These are phyloP conservation scores for Viola odorata DNA, from an alignment of 345 rosid genomes.

Conservation along the genomic window DNA sequence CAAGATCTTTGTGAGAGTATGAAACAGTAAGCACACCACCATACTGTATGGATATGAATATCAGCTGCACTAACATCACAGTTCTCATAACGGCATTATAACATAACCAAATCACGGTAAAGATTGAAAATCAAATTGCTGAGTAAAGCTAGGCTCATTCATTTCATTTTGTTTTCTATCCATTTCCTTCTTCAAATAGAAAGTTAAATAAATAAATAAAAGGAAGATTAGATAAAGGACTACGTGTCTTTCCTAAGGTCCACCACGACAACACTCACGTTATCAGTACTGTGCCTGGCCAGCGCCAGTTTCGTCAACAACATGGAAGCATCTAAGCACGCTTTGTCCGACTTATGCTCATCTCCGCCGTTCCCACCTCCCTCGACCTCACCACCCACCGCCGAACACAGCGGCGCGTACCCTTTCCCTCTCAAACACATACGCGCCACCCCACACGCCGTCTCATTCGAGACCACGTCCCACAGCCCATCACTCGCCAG, in stretches of 20 bases:
- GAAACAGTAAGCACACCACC: too few species aligned
- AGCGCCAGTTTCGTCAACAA: constrained; percentile 69
- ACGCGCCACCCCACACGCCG: constrained; percentile 27
- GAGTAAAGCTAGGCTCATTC: too few species aligned
- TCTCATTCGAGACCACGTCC: constrained; percentile 40
- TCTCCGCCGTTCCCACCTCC: constrained; percentile 2
- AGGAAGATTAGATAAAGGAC: neutral
- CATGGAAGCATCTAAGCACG: constrained; percentile 64
- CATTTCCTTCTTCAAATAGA: too few species aligned
- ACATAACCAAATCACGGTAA: too few species aligned
- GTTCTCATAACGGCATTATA: too few species aligned
- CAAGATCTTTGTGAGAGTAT: too few species aligned
- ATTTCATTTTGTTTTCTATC: too few species aligned
- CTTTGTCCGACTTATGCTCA: constrained; percentile 38
- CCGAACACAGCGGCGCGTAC: neutral
- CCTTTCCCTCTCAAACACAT: constrained; percentile 26
- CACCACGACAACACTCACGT: constrained; percentile 80
- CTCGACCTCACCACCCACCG: constrained; percentile 7
- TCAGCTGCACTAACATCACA: too few species aligned
- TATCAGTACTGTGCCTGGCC: constrained; percentile 71
- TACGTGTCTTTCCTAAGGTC: constrained; percentile 55
- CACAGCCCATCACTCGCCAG: constrained; percentile 47
- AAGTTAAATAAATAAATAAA: neutral
- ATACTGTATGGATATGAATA: too few species aligned
- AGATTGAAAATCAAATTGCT: too few species aligned